Evolutionary conservation across 2,329 filamentous ascomycete genomes (phyloP), one percentile per base, ranked within the genome.

Genomic region (Xylariaceae sp.): DNA sequence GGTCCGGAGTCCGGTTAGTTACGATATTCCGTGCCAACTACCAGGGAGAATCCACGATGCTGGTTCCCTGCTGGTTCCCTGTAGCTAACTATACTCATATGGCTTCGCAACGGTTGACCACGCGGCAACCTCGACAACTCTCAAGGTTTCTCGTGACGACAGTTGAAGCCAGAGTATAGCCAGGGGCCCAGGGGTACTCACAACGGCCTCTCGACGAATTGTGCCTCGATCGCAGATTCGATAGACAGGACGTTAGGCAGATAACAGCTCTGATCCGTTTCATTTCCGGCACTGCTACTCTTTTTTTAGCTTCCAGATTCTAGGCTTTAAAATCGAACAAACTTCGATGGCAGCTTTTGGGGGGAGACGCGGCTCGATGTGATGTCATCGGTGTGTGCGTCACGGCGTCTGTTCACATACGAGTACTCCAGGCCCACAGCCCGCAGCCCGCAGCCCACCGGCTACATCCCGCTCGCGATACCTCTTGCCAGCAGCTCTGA

Each of bases 301-400:
- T 15, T 7, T 30, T 51, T 51, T n/a, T 51, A 15, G 49, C 23
- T 30, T 51, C 15, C 23, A 23, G 23, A 8, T 34, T 51, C 30
- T 35, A 35, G 23, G 49, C 49, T 23, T 35, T 34, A 15, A 35
- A 30, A 7, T 17, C 10, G 34, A 51, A 51, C 49, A 34, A 51
- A 51, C 49, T 51, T 51, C 49, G 49, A 51, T 51, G 49, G 49
- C 49, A 51, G 5, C 42, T 51, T 35, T n/a, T 7, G 48, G 48
- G 15, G 23, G 34, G 11, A n/a, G 49, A 6, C 49, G 2, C 10
- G 35, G 18, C 15, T 9, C 13, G 49, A 34, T 35, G 42, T 45
- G 42, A 45, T 45, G 42, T 45, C 42, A 45, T n/a, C 5, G 42
- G 42, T 45, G 42, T 45, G 42, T 45, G 42, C 10, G 11, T 15